Base-by-base conservation (phyloP, 345 rosid genomes). In the Pugionium cornutum region DNA sequence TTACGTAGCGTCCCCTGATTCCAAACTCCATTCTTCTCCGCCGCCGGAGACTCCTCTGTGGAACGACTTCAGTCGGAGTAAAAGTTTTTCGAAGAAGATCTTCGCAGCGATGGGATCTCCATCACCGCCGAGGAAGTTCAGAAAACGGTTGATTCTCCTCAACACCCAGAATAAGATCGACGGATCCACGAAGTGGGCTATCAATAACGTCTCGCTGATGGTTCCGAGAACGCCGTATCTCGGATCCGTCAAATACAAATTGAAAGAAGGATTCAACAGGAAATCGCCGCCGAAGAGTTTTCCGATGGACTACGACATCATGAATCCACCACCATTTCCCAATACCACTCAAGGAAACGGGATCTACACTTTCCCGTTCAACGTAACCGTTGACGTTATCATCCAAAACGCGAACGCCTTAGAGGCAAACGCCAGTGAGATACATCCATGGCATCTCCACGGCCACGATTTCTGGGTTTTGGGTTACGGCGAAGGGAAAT, bases 401-500 rank as follows among this genome's bases (percentile, higher is more conserved):
- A 73, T 92, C 1, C 98, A 92, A 29, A 87, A 92, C 66, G 82
- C 96, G 0, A 87, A 89, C 62, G 82, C 72, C 0, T 30, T 89
- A 4, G 5, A 25, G 0, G 62, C 52, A 0, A 75, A 77, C 30
- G 70, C 58, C 0, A 89, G 96, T 39, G 98, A 89, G 66, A 77
- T 82, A 2, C 98, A 89, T 42, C 95, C 98, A 0, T 86, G 98
- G 98, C 96, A 89, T 63, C 70, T 86, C 39, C 98, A 91, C 53
- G 96, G 96, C 0, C 98, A 91, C 58, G 86, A 85, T 67, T 91
- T 91, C 9, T 89, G 96, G 96, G 81, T 91, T 4, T 58, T 92
- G 34, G 97, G 85, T 4, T 84, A 83, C 53, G 97, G 98, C 2
- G 88, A 80, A 9, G 97, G 94, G 30, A 86, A 74, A 57, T 92